Evolutionary conservation across 2,329 filamentous ascomycete genomes (phyloP).

Genomic region (Ascosphaera apis): DNA sequence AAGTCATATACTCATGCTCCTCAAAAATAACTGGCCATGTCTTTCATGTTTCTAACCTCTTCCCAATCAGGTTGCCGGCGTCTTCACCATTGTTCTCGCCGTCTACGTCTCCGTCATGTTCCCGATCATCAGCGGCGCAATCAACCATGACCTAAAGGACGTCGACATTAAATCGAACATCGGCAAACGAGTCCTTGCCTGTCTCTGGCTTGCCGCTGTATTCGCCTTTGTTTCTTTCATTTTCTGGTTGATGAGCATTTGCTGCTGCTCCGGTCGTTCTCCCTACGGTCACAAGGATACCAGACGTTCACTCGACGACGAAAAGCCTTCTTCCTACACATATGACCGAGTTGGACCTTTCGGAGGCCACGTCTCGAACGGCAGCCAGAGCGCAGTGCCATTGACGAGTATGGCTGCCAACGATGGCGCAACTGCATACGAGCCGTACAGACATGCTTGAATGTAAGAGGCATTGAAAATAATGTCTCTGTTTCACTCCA

Average conservation of each 20-base stretch:
- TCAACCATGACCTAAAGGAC: conserved; percentile 41
- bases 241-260: conserved; percentile 82
- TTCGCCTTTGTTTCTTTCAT: conserved; percentile 53
- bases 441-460: conserved; percentile 7
- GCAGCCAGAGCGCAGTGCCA: conserved; percentile 1
- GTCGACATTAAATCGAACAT: conserved; percentile 48
- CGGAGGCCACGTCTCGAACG: conserved; percentile 2
- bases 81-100: conserved; percentile 42
- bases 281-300: conserved; percentile 23
- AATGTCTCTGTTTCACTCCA: too few species aligned
- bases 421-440: conserved; percentile 5
- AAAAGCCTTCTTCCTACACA: conserved; percentile 38
- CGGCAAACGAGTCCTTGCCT: conserved; percentile 45
- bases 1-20: conserved; percentile 25
- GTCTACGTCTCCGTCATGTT: conserved; percentile 54
- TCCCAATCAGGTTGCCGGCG: conserved; percentile 20
- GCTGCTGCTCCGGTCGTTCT: conserved; percentile 61
- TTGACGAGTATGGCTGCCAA: conserved; percentile 3
- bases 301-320: conserved; percentile 24
- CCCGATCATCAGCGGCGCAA: conserved; percentile 41
- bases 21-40: not conserved
- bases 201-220: conserved; percentile 57
- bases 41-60: conserved; percentile 5
- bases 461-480: too few species aligned
- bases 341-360: conserved; percentile 29